Conservation (phyloP, 1,284 basidiomycete species). For the Golubevia sp. region DNA sequence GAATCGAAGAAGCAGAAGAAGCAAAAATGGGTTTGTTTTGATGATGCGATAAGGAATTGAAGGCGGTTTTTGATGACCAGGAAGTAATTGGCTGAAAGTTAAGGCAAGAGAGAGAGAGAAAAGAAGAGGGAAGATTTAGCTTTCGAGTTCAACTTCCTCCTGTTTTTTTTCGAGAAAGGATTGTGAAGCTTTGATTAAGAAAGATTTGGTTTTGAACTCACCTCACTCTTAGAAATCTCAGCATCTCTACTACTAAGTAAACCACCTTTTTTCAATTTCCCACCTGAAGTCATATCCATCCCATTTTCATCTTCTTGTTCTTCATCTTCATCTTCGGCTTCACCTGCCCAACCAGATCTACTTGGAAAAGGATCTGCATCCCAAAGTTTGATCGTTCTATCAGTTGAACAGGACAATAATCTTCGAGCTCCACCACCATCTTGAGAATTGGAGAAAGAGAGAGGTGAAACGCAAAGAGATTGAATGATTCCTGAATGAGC, state of each 20-base stretch:
- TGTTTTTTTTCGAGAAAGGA: too few relatives aligned
- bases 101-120: neutral
- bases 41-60: constrained; percentile 91
- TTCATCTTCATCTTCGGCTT: constrained; percentile 51
- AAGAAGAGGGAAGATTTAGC: neutral
- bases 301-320: constrained; percentile 58
- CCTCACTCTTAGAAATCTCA: constrained; percentile 31
- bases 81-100: constrained; percentile 31
- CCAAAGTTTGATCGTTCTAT: constrained; percentile 92
- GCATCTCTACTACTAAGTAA: constrained; percentile 42
- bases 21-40: constrained; percentile 84
- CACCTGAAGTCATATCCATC: constrained; percentile 30
- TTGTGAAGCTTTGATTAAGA: too few relatives aligned
- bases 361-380: constrained; percentile 63
- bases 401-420: constrained; percentile 87
- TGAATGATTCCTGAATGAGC: constrained; percentile 89
- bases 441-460: constrained; percentile 57
- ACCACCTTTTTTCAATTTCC: constrained; percentile 29
- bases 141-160: too few relatives aligned
- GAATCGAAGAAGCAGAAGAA: constrained; percentile 88
- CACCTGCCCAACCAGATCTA: constrained; percentile 57
- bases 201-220: constrained; percentile 2
- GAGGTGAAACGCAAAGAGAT: constrained; percentile 75
- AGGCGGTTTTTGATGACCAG: constrained; percentile 48
- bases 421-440: constrained; percentile 66